Base-by-base conservation (phyloP, 768 basidiomycete species). In the Vishniacozyma victoriae region DNA sequence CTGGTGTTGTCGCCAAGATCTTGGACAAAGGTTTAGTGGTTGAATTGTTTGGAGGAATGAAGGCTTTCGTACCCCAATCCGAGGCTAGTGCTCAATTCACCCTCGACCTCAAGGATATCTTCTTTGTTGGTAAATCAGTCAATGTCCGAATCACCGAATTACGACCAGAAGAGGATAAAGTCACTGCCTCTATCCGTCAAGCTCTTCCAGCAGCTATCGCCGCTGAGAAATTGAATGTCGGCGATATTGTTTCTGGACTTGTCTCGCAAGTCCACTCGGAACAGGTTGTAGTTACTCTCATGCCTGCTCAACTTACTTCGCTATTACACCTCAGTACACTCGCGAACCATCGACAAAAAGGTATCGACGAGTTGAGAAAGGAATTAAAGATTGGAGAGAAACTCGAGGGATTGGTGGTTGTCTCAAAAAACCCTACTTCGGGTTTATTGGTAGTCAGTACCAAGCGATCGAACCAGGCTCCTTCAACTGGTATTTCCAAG, bases 21-120 rank as follows among this genome's bases (percentile, higher is more conserved):
- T 75, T 81, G 26, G 85, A 87, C 14, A 91, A 84, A 64, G 77
- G 82, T 52, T 74, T 92, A 38, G 74, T 89, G 56, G 82, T 96
- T 23, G 91, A 95, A 64, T 87, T 95, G 59, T 99, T 85, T 68
- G 92, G 90, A 54, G 85, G 86, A 45, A 57, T 92, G 48, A 84
- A 86, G 60, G 95, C 87, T 1, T 75, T 84, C 35, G 79, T 99
- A 2, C 86, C 90, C 3, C 72, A 78, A 7, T 81, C 78, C 43
- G 95, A 97, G 75, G 81, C 84, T 11, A 95, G 90, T 62, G 88
- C 92, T 73, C 78, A 78, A 1, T 75, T 68, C 53, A 52, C 71
- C 13, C 52, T 55, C 20, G 68, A 72, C 54, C 64, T 75, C 16
- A 52, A 67, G 3, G 80, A 82, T 38, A 73, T 80, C 35, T 91